Base-by-base conservation (phyloP, 768 basidiomycete species). In the Cantharellus anzutake region DNA sequence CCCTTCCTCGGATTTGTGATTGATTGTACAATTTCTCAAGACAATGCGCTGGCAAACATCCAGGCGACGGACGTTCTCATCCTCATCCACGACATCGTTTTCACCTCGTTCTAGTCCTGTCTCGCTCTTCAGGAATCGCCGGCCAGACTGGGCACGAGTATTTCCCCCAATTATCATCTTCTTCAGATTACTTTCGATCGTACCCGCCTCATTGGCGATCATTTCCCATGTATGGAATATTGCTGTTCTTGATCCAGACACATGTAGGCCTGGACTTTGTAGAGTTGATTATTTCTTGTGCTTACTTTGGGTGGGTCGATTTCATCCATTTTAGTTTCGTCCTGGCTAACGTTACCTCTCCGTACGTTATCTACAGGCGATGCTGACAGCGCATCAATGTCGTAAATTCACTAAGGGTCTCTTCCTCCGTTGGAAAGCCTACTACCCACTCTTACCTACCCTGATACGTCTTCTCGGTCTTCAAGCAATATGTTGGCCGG, bases 401-500 rank as follows among this genome's bases (percentile, higher is more conserved):
- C 82, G 93, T 63, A 73, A 75, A 50, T 76, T 98, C 11, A 88
- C 93, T 0, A 86, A 91, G 0, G 93, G 94, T 5, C 80, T 98
- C 0, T 78, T 93, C 35, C 80, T 80, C 39, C 82, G 94, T 53
- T 98, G 94, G 94, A 77, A 83, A 29, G 76, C 86, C 0, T 94
- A 96, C 72, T 98, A 98, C 68, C 78, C 87, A 0, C 83, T 89
- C 0, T 73, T 88, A 37, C 79, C 93, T 3, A 89, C 92, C 1
- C 79, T 97, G 63, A 86, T 96, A 66, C 84, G 94, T 14, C 81
- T 97, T 3, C 76, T 97, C 59, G 93, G 89, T 0, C 75, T 98
- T 0, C 94, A 97, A 68, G 87, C 88, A 16, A 92, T 98, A 61
- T 97, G 93, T 71, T 97, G 92, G 92, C 89, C 90, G 2, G 83